Percentiles rank a stretch among this genome's conserved stretches.
Conservation (phyloP, 1,284 basidiomycete species). For the Entoloma clypeatum region DNA sequence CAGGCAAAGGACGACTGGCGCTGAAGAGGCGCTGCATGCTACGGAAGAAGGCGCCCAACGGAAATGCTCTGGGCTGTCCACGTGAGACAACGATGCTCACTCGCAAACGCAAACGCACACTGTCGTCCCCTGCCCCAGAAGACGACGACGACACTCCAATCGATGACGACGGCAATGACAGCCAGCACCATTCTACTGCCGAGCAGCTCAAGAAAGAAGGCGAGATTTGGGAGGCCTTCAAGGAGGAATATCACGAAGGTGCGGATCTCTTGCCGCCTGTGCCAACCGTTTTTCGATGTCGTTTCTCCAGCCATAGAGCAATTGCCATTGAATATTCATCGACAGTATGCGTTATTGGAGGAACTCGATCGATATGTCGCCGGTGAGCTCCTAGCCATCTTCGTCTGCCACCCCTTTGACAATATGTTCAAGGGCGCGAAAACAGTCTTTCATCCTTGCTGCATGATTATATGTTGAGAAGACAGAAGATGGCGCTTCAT, state of each 20-base stretch:
- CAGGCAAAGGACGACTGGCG: neutral
- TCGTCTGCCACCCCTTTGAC: neutral
- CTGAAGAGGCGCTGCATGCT: neutral
- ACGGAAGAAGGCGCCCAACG: conserved; percentile 11
- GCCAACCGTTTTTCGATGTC: conserved; percentile 2
- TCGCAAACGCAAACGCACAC: conserved; percentile 48
- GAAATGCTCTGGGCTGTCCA: conserved; percentile 4
- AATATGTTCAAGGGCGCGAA: conserved; percentile 33
- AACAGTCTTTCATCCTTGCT: conserved; percentile 38
- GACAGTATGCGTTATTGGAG: conserved; percentile 75
- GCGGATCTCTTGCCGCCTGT: conserved; percentile 9
- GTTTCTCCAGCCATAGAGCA: conserved; percentile 72
- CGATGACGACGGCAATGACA: conserved; percentile 16
- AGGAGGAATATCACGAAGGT: conserved; percentile 80
- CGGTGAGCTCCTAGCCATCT: conserved; percentile 38
- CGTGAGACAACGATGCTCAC: conserved; percentile 30
- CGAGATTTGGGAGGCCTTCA: conserved; percentile 71
- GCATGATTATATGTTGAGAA: no score
- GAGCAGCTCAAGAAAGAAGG: conserved; percentile 47
- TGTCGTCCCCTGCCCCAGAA: conserved; percentile 36
- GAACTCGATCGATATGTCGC: conserved; percentile 78
- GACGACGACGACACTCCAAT: conserved; percentile 14
- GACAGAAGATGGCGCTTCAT: no score
- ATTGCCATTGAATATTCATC: conserved; percentile 78
- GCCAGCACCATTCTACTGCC: conserved; percentile 8